Base-by-base conservation (phyloP, 2,329 filamentous ascomycete species). In the Onygenales sp. region DNA sequence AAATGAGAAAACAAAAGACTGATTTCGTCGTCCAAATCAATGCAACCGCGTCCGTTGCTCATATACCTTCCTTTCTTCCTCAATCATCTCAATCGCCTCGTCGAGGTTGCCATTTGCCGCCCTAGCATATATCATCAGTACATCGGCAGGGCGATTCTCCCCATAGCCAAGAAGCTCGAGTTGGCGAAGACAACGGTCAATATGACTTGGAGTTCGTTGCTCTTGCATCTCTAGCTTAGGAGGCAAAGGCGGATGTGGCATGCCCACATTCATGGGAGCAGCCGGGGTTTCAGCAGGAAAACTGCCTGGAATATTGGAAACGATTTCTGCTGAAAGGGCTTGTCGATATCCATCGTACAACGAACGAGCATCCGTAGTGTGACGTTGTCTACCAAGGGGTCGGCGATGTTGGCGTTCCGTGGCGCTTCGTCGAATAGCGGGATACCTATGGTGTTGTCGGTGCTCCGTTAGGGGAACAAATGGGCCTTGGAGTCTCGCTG, bases 1-100 rank as follows among this genome's bases (percentile, higher is more conserved):
- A 46, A 46, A 32, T 14, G 17, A 9, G 27, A 17, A 47, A 36
- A 21, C 9, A 42, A 32, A 43, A 43, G 14, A 14, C 7, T n/a
- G 14, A 50, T 42, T n/a, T 32, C 11, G 27, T 13, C 43, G 36
- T 50, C 31, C 10, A 13, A 45, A 51, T 57, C 50, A 57, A 7
- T 36, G 17, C 13, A 31, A 17, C 10, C 36, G 31, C 7, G 9
- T 33, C 52, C 61, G 63, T 45, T 67, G 60, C 36, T 66, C 64
- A 60, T 73, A 75, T 3, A 63, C 71, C 53, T 68, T 69, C 43
- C 71, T 67, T 55, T 77, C 74, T 55, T 77, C 74, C 55, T 76
- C 74, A 57, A 77, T 75, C 69, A 76, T 74, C 46, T 76, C 74
- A 58, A 77, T 75, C 2, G 75, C 75, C 51, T 74, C 71, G 31